These are phyloP conservation scores for Inga oerstediana DNA, from an alignment of 306 rosid species.

Conservation along the genomic window DNA sequence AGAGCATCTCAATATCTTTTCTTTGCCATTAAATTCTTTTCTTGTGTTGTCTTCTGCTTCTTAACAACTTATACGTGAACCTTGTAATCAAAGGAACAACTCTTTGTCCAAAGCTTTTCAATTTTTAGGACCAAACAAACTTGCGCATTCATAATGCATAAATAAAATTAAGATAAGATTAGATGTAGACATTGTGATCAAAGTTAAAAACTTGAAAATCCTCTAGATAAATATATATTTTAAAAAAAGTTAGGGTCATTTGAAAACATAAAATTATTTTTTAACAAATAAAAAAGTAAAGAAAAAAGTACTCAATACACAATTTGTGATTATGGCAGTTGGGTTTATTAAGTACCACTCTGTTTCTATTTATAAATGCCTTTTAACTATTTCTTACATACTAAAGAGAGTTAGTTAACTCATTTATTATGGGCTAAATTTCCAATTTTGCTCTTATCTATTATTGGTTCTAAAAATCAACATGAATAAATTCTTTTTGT, in stretches of 20 bases:
- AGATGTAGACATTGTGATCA: background rate
- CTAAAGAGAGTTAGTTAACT: too few species aligned
- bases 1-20: background rate
- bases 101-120: background rate
- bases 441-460: too few species aligned
- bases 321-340: background rate
- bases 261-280: background rate
- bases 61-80: background rate
- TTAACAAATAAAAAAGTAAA: background rate
- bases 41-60: background rate
- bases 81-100: conserved; percentile 27
- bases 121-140: background rate
- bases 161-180: too few species aligned
- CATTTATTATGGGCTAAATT: too few species aligned
- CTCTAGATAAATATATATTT: too few species aligned
- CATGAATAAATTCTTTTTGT: too few species aligned
- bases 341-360: background rate
- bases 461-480: too few species aligned
- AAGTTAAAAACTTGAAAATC: background rate
- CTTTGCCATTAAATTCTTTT: conserved; percentile 16
- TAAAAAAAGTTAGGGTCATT: background rate
- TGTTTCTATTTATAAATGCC: too few species aligned
- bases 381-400: too few species aligned
- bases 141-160: background rate
- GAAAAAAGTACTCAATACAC: background rate